Evolutionary conservation across 148 eudicot genomes (phyloP).

Genomic region (Vaccinium macrocarpon): DNA sequence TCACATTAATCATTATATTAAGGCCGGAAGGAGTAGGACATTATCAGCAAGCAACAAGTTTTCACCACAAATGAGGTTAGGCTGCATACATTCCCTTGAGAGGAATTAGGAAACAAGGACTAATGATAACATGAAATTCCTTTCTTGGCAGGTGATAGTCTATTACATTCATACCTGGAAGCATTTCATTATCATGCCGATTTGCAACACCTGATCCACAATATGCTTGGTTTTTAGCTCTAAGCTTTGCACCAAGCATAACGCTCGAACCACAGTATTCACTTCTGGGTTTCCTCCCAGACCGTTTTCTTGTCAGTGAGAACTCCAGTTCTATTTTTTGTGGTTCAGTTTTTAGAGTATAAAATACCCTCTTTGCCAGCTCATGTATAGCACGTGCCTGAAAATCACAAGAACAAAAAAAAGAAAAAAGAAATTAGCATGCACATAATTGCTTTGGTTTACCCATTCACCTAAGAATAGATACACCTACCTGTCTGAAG

Average conservation of each 20-base stretch:
- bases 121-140: neutral
- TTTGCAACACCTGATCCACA: constrained; percentile 6
- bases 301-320: constrained; percentile 8
- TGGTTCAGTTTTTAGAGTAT: constrained; percentile 20
- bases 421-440: neutral
- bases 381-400: constrained; percentile 30
- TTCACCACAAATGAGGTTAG: neutral
- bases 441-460: neutral
- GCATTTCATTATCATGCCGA: neutral
- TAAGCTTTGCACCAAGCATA: neutral
- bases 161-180: constrained; percentile 11
- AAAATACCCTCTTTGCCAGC: constrained; percentile 22
- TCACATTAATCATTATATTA: neutral
- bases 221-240: neutral
- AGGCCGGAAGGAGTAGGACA: neutral
- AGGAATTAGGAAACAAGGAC: neutral
- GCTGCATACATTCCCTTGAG: neutral
- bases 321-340: constrained; percentile 10
- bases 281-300: constrained; percentile 15
- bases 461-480: neutral
- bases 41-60: neutral
- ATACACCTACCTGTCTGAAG: constrained; percentile 20
- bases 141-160: neutral
- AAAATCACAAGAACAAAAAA: constrained; percentile 3
- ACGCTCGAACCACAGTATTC: neutral